Evolutionary conservation across 192 early-diverging fungal species (phyloP), one percentile per base, ranked within the genome.

Genomic region (Backusella morwellensis): DNA sequence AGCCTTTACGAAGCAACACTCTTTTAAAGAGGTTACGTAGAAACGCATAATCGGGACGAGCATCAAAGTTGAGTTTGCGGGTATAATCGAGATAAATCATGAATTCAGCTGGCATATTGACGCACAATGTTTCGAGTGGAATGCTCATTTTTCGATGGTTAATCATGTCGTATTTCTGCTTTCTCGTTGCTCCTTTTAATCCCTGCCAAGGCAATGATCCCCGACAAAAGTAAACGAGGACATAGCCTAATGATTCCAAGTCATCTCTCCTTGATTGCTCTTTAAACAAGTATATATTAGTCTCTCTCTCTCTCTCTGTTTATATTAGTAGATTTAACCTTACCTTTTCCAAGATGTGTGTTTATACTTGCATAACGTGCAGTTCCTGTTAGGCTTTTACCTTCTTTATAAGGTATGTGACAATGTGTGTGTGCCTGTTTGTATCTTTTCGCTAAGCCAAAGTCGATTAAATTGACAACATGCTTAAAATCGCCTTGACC

Each of bases 131-230:
- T 79, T 95, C 96, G 14, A 93, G 93, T 26, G 90, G 88, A 21
- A 94, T 95, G 19, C 89, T 94, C 91, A 96, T 94, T 86, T 97
- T 97, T 85, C 92, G 94, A 75, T 95, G 93, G 92, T 93, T 94
- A 78, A 97, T 97, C 76, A 94, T 92, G 83, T 97, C 96, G 82
- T 97, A 96, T 85, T 96, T 96, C 91, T 95, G 94, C 83, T 95
- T 95, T 85, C 95, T 95, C 54, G 93, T 97, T 6, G 90, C 92
- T 6, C 94, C 95, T 80, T 96, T 97, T 68, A 95, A 85, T 17
- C 96, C 96, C 82, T 97, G 96, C 96, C 96, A 97, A 82, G 96
- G 95, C 59, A 97, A 86, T 72, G 90, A 91, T 7, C 96, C 96
- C 67, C 95, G 92, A 80, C 91, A 91, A 79, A 97, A 97, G 88